A percentile compares a stretch with the other conserved stretches of the same genome.
Conservation (phyloP, 805 yeast genomes). For the Candida xiaguanensis region DNA sequence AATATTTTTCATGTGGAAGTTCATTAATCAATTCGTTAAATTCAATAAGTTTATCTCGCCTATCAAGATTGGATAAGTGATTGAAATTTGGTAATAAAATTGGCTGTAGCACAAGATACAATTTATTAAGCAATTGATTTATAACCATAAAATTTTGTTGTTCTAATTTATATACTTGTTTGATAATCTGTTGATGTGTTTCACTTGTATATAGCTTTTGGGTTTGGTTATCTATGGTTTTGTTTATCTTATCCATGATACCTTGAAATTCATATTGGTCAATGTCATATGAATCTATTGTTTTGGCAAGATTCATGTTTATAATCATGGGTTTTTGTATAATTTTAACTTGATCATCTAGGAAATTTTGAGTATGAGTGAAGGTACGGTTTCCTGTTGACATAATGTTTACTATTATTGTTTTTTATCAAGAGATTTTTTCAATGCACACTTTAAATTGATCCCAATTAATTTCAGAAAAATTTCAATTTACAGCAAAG, state of each 20-base stretch:
- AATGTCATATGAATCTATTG: constrained; percentile 8
- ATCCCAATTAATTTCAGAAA: no score
- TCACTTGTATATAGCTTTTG: constrained; percentile 15
- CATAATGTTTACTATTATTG: not conserved
- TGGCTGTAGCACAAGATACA: constrained; percentile 8
- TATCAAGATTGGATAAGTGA: constrained; percentile 13
- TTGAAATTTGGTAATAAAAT: constrained; percentile 10
- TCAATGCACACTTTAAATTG: no score
- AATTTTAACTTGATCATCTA: constrained; percentile 27
- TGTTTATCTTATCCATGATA: constrained; percentile 21
- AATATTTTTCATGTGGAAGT: constrained; percentile 32
- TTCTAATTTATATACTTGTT: constrained; percentile 33
- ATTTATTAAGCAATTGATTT: constrained; percentile 22
- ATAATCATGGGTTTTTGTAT: constrained; percentile 25
- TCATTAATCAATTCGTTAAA: constrained; percentile 23
- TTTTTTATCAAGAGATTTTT: not conserved
- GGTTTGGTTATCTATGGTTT: constrained; percentile 10
- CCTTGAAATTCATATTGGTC: constrained; percentile 10
- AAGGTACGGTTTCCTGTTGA: constrained; percentile 18
- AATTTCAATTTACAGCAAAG: no score
- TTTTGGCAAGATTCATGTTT: constrained; percentile 16
- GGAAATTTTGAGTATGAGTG: constrained; percentile 28
- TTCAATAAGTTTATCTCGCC: constrained; percentile 14
- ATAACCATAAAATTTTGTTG: constrained; percentile 23
- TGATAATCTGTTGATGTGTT: constrained; percentile 32